Evolutionary conservation across 176 grass and related monocot species (phyloP), one percentile per base, ranked within the genome.

Genomic region (Ensete ventricosum): DNA sequence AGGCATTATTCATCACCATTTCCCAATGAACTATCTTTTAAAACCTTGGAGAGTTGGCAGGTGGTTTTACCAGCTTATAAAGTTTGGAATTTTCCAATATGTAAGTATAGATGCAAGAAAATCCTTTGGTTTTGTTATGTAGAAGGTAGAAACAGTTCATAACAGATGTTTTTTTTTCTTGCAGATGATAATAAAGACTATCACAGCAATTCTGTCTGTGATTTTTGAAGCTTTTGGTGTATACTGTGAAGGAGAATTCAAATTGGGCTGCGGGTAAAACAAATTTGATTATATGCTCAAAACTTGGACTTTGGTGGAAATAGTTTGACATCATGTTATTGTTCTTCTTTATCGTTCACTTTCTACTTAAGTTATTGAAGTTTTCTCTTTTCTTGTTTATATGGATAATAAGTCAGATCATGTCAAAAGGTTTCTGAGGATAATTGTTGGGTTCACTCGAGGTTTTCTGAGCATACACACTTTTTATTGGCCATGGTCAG

Each of bases 21-120:
- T 98, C 83, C 95, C 95, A 51, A 73, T 98, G 62, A 98, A 93
- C 81, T 91, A 81, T 85, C 83, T 98, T 53, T 27, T 93, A 75
- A 89, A 87, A 72, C 94, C 90, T 17, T 98, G 94, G 90, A 93
- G 79, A 91, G 22, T 98, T 50, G 88, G 90, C 50, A 76, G 71
- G 3, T 87, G 78, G 50, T 93, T 98, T 80, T 98, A 98, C 69
- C 86, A 82, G 60, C 85, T 93, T 77, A 93, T 98, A 77, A 98
- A 93, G 81, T 89, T 98, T 76, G 95, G 95, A 77, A 89, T 98
- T 82, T 93, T 93, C 81, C 95, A 98, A 91, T 98, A 98, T 80
- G 90, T 97, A 97, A 81, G 83, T 74, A 21, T 16, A 69, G 77
- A 53, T 69, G 20, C 59, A 50, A 50, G 54, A 72, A 10, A 55